A percentile compares a stretch with the other conserved stretches of the same genome.
Evolutionary conservation across 495 filamentous ascomycete species (phyloP).

Genomic region (Penicillium chermesinum): DNA sequence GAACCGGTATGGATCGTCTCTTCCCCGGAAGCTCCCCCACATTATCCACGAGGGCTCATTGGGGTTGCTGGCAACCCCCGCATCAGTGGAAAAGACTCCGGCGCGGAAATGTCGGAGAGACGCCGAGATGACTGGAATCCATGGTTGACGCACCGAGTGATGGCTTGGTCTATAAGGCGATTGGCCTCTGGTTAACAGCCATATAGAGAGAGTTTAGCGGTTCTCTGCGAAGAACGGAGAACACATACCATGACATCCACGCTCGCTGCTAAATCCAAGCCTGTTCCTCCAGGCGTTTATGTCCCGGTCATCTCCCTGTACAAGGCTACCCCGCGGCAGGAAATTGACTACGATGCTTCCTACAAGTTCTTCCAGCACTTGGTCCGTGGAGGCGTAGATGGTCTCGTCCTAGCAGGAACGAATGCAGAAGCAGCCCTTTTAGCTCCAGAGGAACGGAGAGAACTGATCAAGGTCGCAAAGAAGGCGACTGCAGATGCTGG

Average conservation of each 20-base stretch:
- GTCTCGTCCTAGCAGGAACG: conserved; percentile 53
- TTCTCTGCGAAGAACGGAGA: not conserved
- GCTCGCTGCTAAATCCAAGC: conserved; percentile 16
- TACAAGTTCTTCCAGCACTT: conserved; percentile 29
- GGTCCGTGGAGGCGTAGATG: conserved; percentile 36
- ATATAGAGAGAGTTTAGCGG: too few relatives aligned
- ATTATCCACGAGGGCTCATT: conserved; percentile 6
- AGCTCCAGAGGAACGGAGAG: conserved; percentile 47
- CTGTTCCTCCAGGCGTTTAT: conserved; percentile 35
- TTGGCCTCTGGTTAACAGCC: too few relatives aligned
- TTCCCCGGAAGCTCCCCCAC: conserved; percentile 9
- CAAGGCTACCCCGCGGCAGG: conserved; percentile 26
- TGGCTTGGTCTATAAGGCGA: conserved; percentile 1
- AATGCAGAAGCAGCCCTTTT: conserved; percentile 57
- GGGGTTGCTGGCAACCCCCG: conserved; percentile 3
- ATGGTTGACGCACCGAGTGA: not conserved
- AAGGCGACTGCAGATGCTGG: conserved; percentile 52
- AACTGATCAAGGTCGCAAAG: conserved; percentile 44
- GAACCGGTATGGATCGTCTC: conserved; percentile 9
- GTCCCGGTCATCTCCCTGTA: conserved; percentile 39
- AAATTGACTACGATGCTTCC: conserved; percentile 37
- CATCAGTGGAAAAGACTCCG: conserved; percentile 19
- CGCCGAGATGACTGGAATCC: conserved; percentile 8
- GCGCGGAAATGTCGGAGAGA: conserved; percentile 16
- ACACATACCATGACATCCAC: conserved; percentile 17